Evolutionary conservation across 139 green algal species (phyloP), one percentile per base, ranked within the genome.

Genomic region (Picochlorum sp.): DNA sequence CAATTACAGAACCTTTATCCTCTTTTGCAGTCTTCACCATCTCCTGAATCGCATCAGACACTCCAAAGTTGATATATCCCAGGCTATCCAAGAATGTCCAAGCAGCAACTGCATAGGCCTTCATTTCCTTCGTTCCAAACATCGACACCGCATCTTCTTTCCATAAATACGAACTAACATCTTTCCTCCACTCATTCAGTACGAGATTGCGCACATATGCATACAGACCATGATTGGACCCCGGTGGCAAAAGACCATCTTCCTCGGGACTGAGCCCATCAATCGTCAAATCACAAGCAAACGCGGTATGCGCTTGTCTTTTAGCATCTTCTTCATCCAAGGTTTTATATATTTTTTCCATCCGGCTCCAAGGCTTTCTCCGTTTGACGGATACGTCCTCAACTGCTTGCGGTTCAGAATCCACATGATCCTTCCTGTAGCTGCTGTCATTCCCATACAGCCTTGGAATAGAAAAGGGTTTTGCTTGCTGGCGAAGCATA

Each of bases 21-120:
- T 65, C 28, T 6, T 30, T 21, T 1, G 18, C 24, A 18, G 34
- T 16, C 34, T 59, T 50, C 41, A 69, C 44, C 5, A 45, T 23
- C 4, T 30, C 28, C 11, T 56, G 69, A 37, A 85, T 69, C 1
- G 62, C 65, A 3, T 73, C 67, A 7, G 77, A 72, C 16, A 90
- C 70, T 0, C 90, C 90, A 71, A 90, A 96, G 77, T 97, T 97
- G 65, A 97, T 96, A 73, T 83, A 90, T 3, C 90, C 90, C 21
- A 74, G 18, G 8, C 51, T 26, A 38, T 86, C 54, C 15, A 94
- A 77, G 59, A 87, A 94, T 20, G 49, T 51, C 82, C 82, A 88
- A 3, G 85, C 85, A 7, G 57, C 71, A 26, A 79, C 63, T 8
- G 73, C 68, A 21, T 68, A 69, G 16, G 52, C 68, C 45, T 34